Evolutionary conservation across 192 early-diverging fungal genomes (phyloP).

Genomic region (Pilaira anomala): DNA sequence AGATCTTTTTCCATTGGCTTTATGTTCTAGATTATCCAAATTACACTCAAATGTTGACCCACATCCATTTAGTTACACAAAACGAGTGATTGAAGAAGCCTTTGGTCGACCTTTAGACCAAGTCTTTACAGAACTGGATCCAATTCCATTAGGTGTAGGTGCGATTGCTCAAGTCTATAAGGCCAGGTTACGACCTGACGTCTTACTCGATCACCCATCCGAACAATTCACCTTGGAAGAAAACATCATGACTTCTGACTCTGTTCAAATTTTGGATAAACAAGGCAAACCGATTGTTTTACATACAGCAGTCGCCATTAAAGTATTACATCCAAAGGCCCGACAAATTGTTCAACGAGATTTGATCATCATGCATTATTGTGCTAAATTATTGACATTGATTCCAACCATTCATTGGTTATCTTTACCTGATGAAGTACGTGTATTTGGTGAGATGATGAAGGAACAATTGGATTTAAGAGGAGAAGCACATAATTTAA

Average conservation of each 20-base stretch:
- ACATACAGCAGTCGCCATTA: slow-evolving; percentile 71
- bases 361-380: slow-evolving; percentile 74
- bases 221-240: slow-evolving; percentile 23
- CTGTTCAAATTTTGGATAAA: slow-evolving; percentile 11
- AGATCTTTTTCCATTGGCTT: slow-evolving; percentile 76
- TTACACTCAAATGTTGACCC: slow-evolving; percentile 80
- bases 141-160: slow-evolving; percentile 82
- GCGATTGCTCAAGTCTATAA: slow-evolving; percentile 93
- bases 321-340: slow-evolving; percentile 88
- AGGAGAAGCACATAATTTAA: slow-evolving; percentile 73
- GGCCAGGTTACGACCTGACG: slow-evolving; percentile 44
- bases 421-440: slow-evolving; percentile 84
- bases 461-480: slow-evolving; percentile 81
- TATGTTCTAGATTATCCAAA: slow-evolving; percentile 71
- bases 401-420: slow-evolving; percentile 87
- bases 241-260: slow-evolving; percentile 21
- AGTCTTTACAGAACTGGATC: slow-evolving; percentile 77
- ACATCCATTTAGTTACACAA: slow-evolving; percentile 72
- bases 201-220: slow-evolving; percentile 10
- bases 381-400: slow-evolving; percentile 58
- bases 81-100: slow-evolving; percentile 57
- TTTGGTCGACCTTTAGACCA: slow-evolving; percentile 66
- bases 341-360: slow-evolving; percentile 68
- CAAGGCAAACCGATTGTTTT: slow-evolving; percentile 23
- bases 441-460: slow-evolving; percentile 91